phyloP scores from a whole-genome alignment of 352 stramenopile species.

The Phytophthora citrophthora region DNA sequence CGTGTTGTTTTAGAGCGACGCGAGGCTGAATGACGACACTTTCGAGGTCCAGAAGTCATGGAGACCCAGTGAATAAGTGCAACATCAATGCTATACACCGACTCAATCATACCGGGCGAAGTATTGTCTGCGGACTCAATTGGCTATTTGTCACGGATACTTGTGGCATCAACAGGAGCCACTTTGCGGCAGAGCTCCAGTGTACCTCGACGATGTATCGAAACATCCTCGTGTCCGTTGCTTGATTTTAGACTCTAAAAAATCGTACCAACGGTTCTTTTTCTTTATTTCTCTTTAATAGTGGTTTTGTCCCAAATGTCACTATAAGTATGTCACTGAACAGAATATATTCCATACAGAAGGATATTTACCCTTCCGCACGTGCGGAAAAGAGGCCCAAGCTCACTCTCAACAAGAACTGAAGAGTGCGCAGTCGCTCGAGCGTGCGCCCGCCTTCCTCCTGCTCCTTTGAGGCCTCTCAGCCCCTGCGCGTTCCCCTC shows the following conservation, averaged over 20 bases:
- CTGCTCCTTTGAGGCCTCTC: neutral
- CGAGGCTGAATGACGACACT: slow-evolving; percentile 1
- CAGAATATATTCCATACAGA: slow-evolving; percentile 8
- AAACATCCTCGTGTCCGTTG: slow-evolving; percentile 26
- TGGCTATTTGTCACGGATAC: slow-evolving; percentile 7
- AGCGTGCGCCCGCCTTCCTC: slow-evolving; percentile 4
- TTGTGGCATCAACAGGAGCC: slow-evolving; percentile 9
- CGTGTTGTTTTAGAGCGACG: slow-evolving; percentile 54
- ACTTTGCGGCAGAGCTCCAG: slow-evolving; percentile 19
- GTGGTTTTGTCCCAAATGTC: neutral
- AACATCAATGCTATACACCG: slow-evolving; percentile 31
- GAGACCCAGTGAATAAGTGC: slow-evolving; percentile 19
- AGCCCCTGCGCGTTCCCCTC: neutral
- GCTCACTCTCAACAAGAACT: slow-evolving; percentile 24
- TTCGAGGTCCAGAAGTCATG: neutral
- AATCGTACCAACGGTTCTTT: slow-evolving; percentile 14
- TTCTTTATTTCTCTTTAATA: neutral
- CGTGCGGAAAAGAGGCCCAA: slow-evolving; percentile 23
- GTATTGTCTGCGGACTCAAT: slow-evolving; percentile 1
- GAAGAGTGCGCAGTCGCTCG: slow-evolving; percentile 11
- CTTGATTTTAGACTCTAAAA: slow-evolving; percentile 5
- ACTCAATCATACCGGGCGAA: neutral
- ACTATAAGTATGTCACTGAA: slow-evolving; percentile 18
- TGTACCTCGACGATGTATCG: slow-evolving; percentile 7
- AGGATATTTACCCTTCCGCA: slow-evolving; percentile 13